Conservation (phyloP, 306 rosid species). For the Vigna angularis region DNA sequence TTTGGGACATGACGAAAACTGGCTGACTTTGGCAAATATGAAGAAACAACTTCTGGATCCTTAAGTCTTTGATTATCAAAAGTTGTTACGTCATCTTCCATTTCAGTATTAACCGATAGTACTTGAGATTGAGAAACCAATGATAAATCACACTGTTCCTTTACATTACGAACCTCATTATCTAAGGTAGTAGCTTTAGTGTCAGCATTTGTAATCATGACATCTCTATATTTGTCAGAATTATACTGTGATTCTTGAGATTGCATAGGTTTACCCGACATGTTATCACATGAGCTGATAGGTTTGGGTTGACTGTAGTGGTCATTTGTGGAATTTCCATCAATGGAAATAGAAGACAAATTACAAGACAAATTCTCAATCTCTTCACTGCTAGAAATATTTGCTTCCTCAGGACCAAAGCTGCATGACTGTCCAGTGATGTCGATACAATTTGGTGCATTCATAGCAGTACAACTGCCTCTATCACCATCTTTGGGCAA, state of each 20-base stretch:
- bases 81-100: conserved; percentile 78
- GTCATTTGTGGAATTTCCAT: conserved; percentile 50
- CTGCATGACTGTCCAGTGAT: conserved; percentile 48
- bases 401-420: conserved; percentile 52
- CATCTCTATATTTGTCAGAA: conserved; percentile 53
- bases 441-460: conserved; percentile 42
- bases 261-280: conserved; percentile 46
- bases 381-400: conserved; percentile 50
- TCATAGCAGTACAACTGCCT: conserved; percentile 45
- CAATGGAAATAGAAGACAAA: conserved; percentile 55
- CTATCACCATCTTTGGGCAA: conserved; percentile 50
- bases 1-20: conserved; percentile 48
- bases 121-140: conserved; percentile 51
- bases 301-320: conserved; percentile 49
- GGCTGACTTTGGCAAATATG: conserved; percentile 56
- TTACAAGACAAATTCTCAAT: conserved; percentile 59
- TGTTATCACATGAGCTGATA: conserved; percentile 53
- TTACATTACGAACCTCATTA: conserved; percentile 48
- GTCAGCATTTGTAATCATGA: conserved; percentile 36
- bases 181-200: conserved; percentile 46
- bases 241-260: conserved; percentile 51
- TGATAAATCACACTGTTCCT: conserved; percentile 58
- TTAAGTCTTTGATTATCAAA: conserved; percentile 80
- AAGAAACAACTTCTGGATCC: conserved; percentile 78
- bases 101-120: conserved; percentile 50